These are phyloP conservation scores for Xylaria longipes DNA, from an alignment of 495 filamentous ascomycete genomes.

Conservation along the genomic window DNA sequence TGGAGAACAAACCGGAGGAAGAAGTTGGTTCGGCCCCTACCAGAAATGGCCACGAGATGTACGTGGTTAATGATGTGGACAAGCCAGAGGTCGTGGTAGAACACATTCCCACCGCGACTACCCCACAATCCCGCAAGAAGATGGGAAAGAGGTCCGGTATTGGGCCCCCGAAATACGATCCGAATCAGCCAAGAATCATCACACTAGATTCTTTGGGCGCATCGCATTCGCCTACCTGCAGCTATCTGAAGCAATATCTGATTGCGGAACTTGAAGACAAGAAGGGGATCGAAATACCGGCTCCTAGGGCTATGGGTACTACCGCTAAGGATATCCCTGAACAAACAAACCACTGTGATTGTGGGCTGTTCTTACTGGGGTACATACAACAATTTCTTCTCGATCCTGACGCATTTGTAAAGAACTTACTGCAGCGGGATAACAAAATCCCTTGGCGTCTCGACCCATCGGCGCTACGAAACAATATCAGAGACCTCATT, in stretches of 20 bases:
- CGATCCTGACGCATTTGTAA: conserved; percentile 67
- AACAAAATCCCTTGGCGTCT: conserved; percentile 44
- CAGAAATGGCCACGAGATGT: conserved; percentile 18
- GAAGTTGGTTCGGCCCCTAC: conserved; percentile 12
- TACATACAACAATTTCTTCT: conserved; percentile 83
- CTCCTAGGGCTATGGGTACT: conserved; percentile 63
- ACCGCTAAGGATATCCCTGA: conserved; percentile 73
- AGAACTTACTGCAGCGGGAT: conserved; percentile 40
- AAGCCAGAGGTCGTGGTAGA: conserved; percentile 24
- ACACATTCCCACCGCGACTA: conserved; percentile 7
- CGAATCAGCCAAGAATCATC: conserved; percentile 70
- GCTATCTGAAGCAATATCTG: conserved; percentile 77
- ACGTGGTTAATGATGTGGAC: conserved; percentile 19
- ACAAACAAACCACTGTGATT: conserved; percentile 88
- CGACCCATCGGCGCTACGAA: conserved; percentile 43
- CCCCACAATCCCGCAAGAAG: conserved; percentile 29
- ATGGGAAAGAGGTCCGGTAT: conserved; percentile 32
- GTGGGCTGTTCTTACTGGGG: conserved; percentile 82
- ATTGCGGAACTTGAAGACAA: conserved; percentile 73
- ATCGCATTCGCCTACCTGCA: conserved; percentile 65
- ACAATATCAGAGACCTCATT: conserved; percentile 46
- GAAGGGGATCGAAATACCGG: conserved; percentile 62
- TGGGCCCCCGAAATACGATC: conserved; percentile 44
- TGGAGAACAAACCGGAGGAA: conserved; percentile 16
- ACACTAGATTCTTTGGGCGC: conserved; percentile 84